Percentiles rank a stretch among this genome's conserved stretches.
phyloP scores from a whole-genome alignment of 805 yeast genomes.

The Myxozyma mucilagina region DNA sequence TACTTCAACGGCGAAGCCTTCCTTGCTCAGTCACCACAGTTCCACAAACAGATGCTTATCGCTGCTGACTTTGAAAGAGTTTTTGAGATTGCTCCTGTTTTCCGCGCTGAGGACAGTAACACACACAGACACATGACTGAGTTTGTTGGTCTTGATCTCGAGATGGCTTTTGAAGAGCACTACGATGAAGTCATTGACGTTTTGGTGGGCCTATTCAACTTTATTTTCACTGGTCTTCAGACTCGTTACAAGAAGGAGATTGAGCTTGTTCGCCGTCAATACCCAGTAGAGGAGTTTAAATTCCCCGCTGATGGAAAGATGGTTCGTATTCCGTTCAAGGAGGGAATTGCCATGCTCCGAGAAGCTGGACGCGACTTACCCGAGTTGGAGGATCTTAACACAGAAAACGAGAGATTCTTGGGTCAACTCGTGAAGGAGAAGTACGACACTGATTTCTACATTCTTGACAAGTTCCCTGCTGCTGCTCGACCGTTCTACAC shows the following conservation, averaged over 20 bases:
- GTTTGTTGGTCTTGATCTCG: constrained; percentile 94
- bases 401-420: constrained; percentile 91
- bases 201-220: constrained; percentile 73
- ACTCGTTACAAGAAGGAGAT: constrained; percentile 78
- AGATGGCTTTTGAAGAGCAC: constrained; percentile 97
- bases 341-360: constrained; percentile 83
- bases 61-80: constrained; percentile 98
- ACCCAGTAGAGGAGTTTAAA: constrained; percentile 96
- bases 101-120: constrained; percentile 98
- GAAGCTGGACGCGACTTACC: constrained; percentile 73
- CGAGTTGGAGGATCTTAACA: constrained; percentile 41
- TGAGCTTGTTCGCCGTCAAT: constrained; percentile 86
- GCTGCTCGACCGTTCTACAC: constrained; percentile 98
- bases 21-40: constrained; percentile 97
- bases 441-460: constrained; percentile 96
- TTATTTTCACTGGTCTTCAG: constrained; percentile 83
- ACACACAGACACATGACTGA: constrained; percentile 99
- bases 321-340: constrained; percentile 85
- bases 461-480: constrained; percentile 96
- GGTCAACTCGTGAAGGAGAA: constrained; percentile 91
- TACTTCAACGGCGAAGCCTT: constrained; percentile 92
- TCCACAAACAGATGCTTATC: constrained; percentile 95
- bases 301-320: constrained; percentile 91
- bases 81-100: constrained; percentile 95
- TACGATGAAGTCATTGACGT: constrained; percentile 82